A percentile compares a stretch with the other conserved stretches of the same genome.
phyloP scores from a whole-genome alignment of 352 stramenopile genomes.

The Pythium coloratum region DNA sequence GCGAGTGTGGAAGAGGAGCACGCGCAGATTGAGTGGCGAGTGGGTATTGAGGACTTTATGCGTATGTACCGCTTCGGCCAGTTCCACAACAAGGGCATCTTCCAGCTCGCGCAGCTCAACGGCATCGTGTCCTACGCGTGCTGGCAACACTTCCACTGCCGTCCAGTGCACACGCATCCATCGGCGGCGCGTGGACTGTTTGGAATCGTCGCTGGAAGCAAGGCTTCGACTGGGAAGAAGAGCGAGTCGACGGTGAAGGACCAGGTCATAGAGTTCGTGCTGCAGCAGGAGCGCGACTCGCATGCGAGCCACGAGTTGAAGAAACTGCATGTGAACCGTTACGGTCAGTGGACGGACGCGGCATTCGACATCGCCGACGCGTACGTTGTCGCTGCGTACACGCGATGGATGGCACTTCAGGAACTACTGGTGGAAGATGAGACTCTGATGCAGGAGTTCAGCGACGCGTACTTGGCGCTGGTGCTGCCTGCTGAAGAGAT shows the following conservation, averaged over 20 bases:
- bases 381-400: slow-evolving; percentile 72
- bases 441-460: slow-evolving; percentile 40
- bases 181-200: slow-evolving; percentile 75
- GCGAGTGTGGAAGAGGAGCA: not conserved
- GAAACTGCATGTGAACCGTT: slow-evolving; percentile 33
- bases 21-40: slow-evolving; percentile 40
- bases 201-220: slow-evolving; percentile 21
- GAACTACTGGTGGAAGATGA: slow-evolving; percentile 16
- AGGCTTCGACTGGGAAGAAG: slow-evolving; percentile 22
- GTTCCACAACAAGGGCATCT: slow-evolving; percentile 84
- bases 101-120: slow-evolving; percentile 86
- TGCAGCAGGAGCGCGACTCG: slow-evolving; percentile 44
- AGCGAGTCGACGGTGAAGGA: slow-evolving; percentile 49
- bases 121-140: slow-evolving; percentile 80
- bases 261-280: slow-evolving; percentile 67
- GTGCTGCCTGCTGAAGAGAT: slow-evolving; percentile 13
- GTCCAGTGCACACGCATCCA: slow-evolving; percentile 70
- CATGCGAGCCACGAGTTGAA: not conserved
- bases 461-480: slow-evolving; percentile 44
- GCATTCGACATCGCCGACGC: slow-evolving; percentile 79
- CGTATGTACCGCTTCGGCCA: slow-evolving; percentile 72
- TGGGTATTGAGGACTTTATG: slow-evolving; percentile 88
- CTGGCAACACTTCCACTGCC: slow-evolving; percentile 57
- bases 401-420: slow-evolving; percentile 44
- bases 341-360: slow-evolving; percentile 43